These are phyloP conservation scores for Cryptococcus sp. DNA, from an alignment of 1,284 basidiomycete genomes.

Conservation along the genomic window DNA sequence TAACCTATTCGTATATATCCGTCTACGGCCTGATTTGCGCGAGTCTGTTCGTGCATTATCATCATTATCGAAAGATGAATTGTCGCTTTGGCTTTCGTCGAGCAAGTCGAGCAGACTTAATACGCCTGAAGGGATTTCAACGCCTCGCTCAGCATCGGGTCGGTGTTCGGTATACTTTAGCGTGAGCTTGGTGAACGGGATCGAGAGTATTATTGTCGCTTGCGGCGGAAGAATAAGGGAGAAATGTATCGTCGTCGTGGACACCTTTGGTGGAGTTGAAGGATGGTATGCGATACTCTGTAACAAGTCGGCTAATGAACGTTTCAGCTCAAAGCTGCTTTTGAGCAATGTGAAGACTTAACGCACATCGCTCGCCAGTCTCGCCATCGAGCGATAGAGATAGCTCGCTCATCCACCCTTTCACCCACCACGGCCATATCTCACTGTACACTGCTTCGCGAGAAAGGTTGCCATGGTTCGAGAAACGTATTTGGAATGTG, in stretches of 20 bases:
- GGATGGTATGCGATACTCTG: slow-evolving; percentile 67
- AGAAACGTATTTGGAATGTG: slow-evolving; percentile 67
- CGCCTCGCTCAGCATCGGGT: slow-evolving; percentile 91
- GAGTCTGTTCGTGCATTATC: not conserved
- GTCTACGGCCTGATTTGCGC: slow-evolving; percentile 28
- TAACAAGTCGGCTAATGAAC: slow-evolving; percentile 60
- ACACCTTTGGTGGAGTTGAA: slow-evolving; percentile 65
- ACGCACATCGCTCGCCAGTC: slow-evolving; percentile 24
- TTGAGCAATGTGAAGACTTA: not conserved
- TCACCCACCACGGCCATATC: slow-evolving; percentile 89
- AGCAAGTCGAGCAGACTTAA: slow-evolving; percentile 52
- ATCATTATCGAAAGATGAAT: not conserved
- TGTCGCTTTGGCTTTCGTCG: slow-evolving; percentile 21
- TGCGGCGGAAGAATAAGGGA: slow-evolving; percentile 69
- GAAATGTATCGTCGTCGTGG: slow-evolving; percentile 72
- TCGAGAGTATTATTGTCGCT: slow-evolving; percentile 64
- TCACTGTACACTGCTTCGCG: slow-evolving; percentile 76
- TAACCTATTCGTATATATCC: slow-evolving; percentile 76
- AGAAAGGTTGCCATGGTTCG: slow-evolving; percentile 62
- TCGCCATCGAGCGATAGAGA: slow-evolving; percentile 50
- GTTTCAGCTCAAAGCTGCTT: not conserved
- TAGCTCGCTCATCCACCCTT: slow-evolving; percentile 84
- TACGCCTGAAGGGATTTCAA: slow-evolving; percentile 84
- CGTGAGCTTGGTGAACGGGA: slow-evolving; percentile 82
- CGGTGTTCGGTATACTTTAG: slow-evolving; percentile 93